Evolutionary conservation across 208 protist genomes (phyloP), one percentile per base, ranked within the genome.

Genomic region (Trypanosoma theileri): DNA sequence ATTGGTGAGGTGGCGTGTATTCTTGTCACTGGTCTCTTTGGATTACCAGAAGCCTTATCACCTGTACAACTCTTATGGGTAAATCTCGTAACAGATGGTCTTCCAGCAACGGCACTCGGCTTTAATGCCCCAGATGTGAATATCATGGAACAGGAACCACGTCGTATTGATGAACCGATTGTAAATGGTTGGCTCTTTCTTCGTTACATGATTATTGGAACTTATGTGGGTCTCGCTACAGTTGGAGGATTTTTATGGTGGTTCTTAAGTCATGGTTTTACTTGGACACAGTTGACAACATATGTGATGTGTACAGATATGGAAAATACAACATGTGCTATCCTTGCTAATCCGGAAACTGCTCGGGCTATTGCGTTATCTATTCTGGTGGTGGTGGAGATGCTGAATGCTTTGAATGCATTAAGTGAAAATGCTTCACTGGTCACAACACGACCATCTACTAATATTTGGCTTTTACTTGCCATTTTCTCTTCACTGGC

Each of bases 61-160:
- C 97, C 98, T 1, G 96, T 99, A 45, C 98, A 99, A 75, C 81
- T 99, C 17, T 79, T 99, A 46, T 99, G 98, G 96, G 97, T 99
- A 13, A 99, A 99, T 80, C 88, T 99, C 17, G 98, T 99, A 48
- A 99, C 97, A n/a, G 98, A 99, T 75, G 96, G 96, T n/a, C 87
- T 98, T n/a, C 97, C 97, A 11, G 98, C 98, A 52, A 99, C 95
- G 12, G 94, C 97, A 12, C 87, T 99, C 41, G 91, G 91, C 40
- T 98, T 99, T 83, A 95, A 97, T 69, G 82, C 79, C 17, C 71
- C 86, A 0, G 91, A 96, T 54, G 71, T 82, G 11, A 89, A 97
- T 68, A 90, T 96, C 26, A 98, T 98, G 93, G 80, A 91, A 51
- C 84, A 91, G 59, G 87, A 84, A 1, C 97, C 95, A 17, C 82